Base-by-base conservation (phyloP, 208 protist genomes). In the Wallacemonas sp. region DNA sequence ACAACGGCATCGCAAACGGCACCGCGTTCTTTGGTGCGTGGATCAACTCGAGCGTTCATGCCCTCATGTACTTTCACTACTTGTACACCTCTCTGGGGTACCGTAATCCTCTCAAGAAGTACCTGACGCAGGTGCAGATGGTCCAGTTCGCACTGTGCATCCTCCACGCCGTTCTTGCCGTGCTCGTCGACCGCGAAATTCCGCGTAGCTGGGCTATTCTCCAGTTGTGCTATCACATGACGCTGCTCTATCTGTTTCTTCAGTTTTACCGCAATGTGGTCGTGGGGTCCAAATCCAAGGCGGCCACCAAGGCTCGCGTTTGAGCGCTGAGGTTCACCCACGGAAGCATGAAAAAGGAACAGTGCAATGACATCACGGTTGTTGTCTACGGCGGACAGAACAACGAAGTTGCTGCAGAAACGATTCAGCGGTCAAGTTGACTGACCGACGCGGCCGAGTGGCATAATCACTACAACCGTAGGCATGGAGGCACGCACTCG, bases 31-130 rank as follows among this genome's bases (percentile, higher is more conserved):
- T 90, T 55, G 90, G 89, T 1, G 85, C 85, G 29, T 94, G 89
- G 80, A 93, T 95, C 67, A 96, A 96, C 86, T 89, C 85, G 21
- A 26, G 76, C 36, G 84, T 95, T n/a, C 90, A 97, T 71, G 77
- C 83, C 27, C 72, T 97, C 15, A 97, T 97, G 92, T 98, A 97
- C 77, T 85, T 84, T 52, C 89, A 97, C 79, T 97, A 96, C 68
- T 63, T 95, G 4, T 92, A 82, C 68, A 93, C 85, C 46, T 85
- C 86, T 24, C 74, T 95, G 2, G 92, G 92, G 50, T 86, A 83
- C 76, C 72, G 45, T 12, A 96, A 97, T 80, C 90, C 90, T 10
- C 68, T 95, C 26, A 95, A 95, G 70, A 82, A 76, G 66, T 81
- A 85, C 71, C 50, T 97, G 46, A 97, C 89, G 22, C 79, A 84